A percentile compares a stretch with the other conserved stretches of the same genome.
Conservation (phyloP, 352 stramenopile species). For the Globisporangium perplexum region DNA sequence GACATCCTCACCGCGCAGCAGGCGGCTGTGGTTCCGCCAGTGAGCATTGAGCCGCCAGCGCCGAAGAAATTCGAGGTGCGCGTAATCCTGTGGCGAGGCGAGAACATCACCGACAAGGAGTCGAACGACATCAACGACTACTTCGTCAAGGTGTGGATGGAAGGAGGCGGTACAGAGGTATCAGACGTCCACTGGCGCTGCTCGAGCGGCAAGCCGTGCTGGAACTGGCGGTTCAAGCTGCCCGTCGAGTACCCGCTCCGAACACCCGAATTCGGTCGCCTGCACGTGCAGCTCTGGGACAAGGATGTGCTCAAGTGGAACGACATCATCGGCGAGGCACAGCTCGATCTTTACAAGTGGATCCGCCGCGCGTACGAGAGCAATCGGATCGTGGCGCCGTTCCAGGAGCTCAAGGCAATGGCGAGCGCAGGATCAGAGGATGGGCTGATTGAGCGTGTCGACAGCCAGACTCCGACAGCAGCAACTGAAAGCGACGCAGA, state of each 20-base stretch:
- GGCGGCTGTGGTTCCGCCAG: slow-evolving; percentile 48
- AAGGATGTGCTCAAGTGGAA: slow-evolving; percentile 92
- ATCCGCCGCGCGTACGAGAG: slow-evolving; percentile 56
- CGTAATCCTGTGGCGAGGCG: slow-evolving; percentile 86
- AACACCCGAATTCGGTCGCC: slow-evolving; percentile 72
- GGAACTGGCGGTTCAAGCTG: slow-evolving; percentile 92
- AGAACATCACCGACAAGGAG: slow-evolving; percentile 71
- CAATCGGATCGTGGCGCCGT: slow-evolving; percentile 50
- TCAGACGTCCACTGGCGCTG: slow-evolving; percentile 92
- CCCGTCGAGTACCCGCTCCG: slow-evolving; percentile 74
- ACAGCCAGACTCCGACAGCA: neutral
- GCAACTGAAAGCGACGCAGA: neutral
- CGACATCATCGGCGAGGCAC: slow-evolving; percentile 83
- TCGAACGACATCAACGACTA: slow-evolving; percentile 89
- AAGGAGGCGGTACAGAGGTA: slow-evolving; percentile 41
- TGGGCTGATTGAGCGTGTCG: neutral
- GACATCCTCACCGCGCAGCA: slow-evolving; percentile 85
- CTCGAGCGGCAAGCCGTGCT: slow-evolving; percentile 86
- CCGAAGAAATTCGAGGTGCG: slow-evolving; percentile 83
- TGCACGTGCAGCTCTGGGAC: slow-evolving; percentile 92
- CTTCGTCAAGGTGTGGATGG: slow-evolving; percentile 90
- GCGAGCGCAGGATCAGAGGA: neutral
- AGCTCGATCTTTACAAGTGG: slow-evolving; percentile 85
- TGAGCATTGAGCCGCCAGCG: slow-evolving; percentile 59
- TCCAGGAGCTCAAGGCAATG: slow-evolving; percentile 51